These are phyloP conservation scores for Evernia prunastri DNA, from an alignment of 495 filamentous ascomycete genomes.

Conservation along the genomic window DNA sequence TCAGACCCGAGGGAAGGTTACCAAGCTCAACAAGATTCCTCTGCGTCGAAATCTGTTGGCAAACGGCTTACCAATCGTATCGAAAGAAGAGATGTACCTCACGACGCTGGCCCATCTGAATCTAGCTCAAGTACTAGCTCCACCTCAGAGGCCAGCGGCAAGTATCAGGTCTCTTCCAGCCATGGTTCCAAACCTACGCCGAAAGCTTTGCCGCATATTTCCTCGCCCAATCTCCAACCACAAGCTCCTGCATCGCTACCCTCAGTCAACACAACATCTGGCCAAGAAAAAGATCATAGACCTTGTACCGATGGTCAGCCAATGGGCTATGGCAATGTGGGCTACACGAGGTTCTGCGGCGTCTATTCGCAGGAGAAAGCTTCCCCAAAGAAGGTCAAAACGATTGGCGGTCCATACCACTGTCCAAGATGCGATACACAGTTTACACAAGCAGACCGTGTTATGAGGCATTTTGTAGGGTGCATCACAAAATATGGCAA, in stretches of 20 bases:
- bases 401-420: neutral
- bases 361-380: neutral
- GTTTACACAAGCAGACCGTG: neutral
- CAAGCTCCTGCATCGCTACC: neutral
- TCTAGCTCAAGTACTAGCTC: neutral
- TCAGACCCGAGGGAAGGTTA: neutral
- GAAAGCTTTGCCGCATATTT: neutral
- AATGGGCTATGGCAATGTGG: too few relatives aligned
- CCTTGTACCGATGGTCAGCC: neutral
- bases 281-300: neutral
- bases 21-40: neutral
- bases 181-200: neutral
- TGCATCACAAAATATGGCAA: neutral
- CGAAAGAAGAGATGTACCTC: neutral
- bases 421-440: slow-evolving; percentile 2
- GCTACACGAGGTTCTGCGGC: neutral
- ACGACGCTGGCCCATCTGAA: neutral
- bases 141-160: neutral
- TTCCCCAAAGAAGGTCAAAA: neutral
- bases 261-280: neutral
- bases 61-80: neutral
- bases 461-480: neutral
- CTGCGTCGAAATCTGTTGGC: neutral
- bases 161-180: neutral
- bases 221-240: neutral